Evolutionary conservation across 169 alveolate genomes (phyloP).

Genomic region (Plasmodium malariae): DNA sequence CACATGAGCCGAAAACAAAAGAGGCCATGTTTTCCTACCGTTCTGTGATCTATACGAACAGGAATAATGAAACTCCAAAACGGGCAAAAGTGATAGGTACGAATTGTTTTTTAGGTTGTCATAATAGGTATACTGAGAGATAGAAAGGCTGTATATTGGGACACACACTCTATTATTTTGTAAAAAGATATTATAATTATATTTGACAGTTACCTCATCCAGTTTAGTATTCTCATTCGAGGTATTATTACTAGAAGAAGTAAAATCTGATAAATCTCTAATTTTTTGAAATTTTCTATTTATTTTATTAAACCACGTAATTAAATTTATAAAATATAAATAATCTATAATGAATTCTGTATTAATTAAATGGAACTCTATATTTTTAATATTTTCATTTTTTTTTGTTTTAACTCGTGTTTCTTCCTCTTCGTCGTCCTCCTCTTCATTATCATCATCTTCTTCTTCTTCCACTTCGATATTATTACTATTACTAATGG

Average conservation of each 20-base stretch:
- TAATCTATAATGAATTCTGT: conserved; percentile 48
- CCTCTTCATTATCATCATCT: conserved; percentile 24
- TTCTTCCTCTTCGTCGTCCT: conserved; percentile 29
- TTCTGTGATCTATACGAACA: conserved; percentile 26
- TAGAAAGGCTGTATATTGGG: conserved; percentile 44
- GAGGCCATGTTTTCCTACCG: too few relatives aligned
- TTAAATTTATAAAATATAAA: conserved; percentile 24
- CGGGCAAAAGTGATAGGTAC: conserved; percentile 27
- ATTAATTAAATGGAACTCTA: conserved; percentile 34
- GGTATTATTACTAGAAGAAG: conserved; percentile 7
- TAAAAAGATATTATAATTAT: conserved; percentile 26
- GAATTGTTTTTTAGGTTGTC: conserved; percentile 19
- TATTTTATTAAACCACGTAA: conserved; percentile 31
- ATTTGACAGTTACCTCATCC: conserved; percentile 4
- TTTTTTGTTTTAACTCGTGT: not conserved
- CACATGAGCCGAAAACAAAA: too few relatives aligned
- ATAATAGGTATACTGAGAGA: conserved; percentile 38
- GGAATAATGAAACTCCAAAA: conserved; percentile 44
- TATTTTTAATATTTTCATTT: conserved; percentile 37
- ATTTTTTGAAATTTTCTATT: conserved; percentile 28
- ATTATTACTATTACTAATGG: too few relatives aligned
- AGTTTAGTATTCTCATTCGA: not conserved
- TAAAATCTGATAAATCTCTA: conserved; percentile 13
- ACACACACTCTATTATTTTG: conserved; percentile 51
- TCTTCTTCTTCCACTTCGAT: conserved; percentile 4